phyloP scores from a whole-genome alignment of 2,329 filamentous ascomycete genomes.

The Ophiocordyceps australis region DNA sequence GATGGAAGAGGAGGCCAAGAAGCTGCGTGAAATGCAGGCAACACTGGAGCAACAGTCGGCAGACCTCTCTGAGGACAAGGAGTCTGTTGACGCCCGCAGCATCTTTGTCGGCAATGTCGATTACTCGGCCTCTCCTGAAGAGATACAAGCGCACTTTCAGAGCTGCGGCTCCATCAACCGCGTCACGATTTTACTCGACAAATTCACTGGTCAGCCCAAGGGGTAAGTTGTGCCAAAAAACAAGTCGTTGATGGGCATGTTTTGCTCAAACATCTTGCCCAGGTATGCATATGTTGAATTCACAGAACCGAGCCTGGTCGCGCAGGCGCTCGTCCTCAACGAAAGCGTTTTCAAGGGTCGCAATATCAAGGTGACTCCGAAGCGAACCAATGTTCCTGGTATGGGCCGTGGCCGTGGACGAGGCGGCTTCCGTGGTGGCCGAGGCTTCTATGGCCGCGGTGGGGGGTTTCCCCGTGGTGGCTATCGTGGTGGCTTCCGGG shows the following conservation, averaged over 20 bases:
- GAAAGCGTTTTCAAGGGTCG: slow-evolving; percentile 91
- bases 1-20: slow-evolving; percentile 80
- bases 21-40: slow-evolving; percentile 74
- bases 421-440: slow-evolving; percentile 30
- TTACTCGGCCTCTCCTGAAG: slow-evolving; percentile 90
- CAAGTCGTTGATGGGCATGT: too few relatives aligned
- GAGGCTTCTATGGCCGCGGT: slow-evolving; percentile 34
- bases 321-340: slow-evolving; percentile 84
- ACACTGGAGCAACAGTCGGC: slow-evolving; percentile 71
- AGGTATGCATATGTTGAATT: slow-evolving; percentile 99
- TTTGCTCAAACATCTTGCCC: too few relatives aligned
- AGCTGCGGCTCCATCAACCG: slow-evolving; percentile 95
- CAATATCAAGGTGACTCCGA: slow-evolving; percentile 87
- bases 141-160: slow-evolving; percentile 94
- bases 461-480: slow-evolving; percentile 27
- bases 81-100: slow-evolving; percentile 86
- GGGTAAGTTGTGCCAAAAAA: too few relatives aligned
- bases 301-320: slow-evolving; percentile 80
- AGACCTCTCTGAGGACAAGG: slow-evolving; percentile 77
- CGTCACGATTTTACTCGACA: slow-evolving; percentile 92
- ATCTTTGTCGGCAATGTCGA: slow-evolving; percentile 99
- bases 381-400: slow-evolving; percentile 90
- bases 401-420: slow-evolving; percentile 68
- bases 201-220: slow-evolving; percentile 98
- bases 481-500: slow-evolving; percentile 50